Evolutionary conservation across 768 basidiomycete genomes (phyloP), one percentile per base, ranked within the genome.

Genomic region (Trametes cinnabarina): DNA sequence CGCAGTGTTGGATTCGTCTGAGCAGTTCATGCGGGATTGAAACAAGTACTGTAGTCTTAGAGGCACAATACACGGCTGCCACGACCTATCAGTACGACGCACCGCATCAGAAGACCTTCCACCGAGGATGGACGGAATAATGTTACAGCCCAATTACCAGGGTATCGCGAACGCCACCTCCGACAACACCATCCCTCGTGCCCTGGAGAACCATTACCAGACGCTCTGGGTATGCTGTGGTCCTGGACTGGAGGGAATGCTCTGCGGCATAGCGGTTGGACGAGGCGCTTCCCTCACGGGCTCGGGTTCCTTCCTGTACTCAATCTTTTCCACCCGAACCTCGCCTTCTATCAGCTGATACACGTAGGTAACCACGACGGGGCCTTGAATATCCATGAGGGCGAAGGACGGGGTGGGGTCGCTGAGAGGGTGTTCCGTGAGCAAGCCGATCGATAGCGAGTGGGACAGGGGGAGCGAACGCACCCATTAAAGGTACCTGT

Each of bases 361-460:
- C 3, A 98, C 94, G 67, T 97, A 98, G 2, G 96, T 98, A 25
- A 97, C 94, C 32, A 99, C 91, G 9, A 96, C 93, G 2, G 92
- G 85, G 4, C 97, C 97, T 74, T 99, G 97, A 34, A 99, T 88
- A 70, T 98, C 97, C 89, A 99, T 93, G 43, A 98, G 76, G 0
- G 97, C 97, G 68, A 99, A 99, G 2, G 93, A 94, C 0, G 97
- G 96, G 2, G 83, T 93, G 2, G 90, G 86, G 26, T 93, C 92
- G 3, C 93, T 94, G 65, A 9, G 22, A 25, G 10, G 41, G 35
- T 30, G 12, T 41, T 39, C 14, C 34, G 37, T 41, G 14, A 49
- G 53, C 25, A 22, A 43, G 0, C 41, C 25, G 35, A 22, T 17
- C 22, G 30, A 32, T 44, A 20, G 17, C 30, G 22, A 4, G n/a